phyloP scores from a whole-genome alignment of 1,284 basidiomycete genomes.

The Ganoderma lucidum region DNA sequence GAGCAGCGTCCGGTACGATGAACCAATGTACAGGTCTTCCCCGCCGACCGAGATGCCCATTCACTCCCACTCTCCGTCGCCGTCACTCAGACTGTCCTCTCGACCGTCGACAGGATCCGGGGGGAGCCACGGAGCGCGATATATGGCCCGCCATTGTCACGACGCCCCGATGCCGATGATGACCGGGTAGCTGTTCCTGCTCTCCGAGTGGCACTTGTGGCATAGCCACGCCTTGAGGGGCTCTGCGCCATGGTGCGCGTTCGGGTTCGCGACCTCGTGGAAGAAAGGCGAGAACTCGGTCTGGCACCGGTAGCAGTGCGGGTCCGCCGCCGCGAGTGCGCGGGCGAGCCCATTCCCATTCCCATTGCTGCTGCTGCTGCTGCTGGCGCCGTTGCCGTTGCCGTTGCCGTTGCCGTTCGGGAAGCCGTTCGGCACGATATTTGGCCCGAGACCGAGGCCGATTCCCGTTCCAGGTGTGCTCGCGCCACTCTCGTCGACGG shows the following conservation, averaged over 20 bases:
- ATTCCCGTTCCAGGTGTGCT: neutral
- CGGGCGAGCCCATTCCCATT: neutral
- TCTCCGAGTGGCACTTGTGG: conserved; percentile 62
- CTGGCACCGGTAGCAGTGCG: conserved; percentile 46
- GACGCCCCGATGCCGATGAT: conserved; percentile 35
- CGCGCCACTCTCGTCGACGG: conserved; percentile 22
- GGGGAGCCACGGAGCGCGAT: conserved; percentile 1
- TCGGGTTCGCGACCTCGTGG: conserved; percentile 39
- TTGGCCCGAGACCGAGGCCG: neutral
- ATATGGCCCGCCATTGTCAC: conserved; percentile 20
- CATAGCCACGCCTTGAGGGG: conserved; percentile 51
- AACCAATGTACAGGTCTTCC: neutral
- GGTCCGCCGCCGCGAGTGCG: conserved; percentile 30
- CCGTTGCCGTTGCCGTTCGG: neutral
- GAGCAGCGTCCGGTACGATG: neutral
- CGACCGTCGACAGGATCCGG: neutral
- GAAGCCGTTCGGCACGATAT: conserved; percentile 1
- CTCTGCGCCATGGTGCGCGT: conserved; percentile 14
- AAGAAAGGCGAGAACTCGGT: conserved; percentile 52
- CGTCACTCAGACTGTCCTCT: neutral
- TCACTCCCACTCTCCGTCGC: neutral
- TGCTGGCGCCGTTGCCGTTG: neutral
- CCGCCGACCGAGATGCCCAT: neutral
- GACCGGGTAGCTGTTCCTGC: conserved; percentile 31
- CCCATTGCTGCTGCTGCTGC: neutral